A percentile compares a stretch with the other conserved stretches of the same genome.
Evolutionary conservation across 2,329 filamentous ascomycete species (phyloP).

Genomic region (Dactylellina parvicollis): DNA sequence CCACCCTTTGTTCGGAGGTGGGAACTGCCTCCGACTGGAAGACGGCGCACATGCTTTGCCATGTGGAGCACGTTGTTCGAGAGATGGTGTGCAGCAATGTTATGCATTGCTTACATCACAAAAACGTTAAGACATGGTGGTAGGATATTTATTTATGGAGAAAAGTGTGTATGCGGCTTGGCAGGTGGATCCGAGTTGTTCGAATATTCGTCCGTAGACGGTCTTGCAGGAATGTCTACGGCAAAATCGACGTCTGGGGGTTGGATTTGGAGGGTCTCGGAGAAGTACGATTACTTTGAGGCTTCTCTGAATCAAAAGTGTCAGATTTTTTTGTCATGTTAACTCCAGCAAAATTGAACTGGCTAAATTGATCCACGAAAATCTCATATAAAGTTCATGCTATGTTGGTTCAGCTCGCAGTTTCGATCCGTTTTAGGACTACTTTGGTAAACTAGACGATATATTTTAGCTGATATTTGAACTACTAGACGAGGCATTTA

Average conservation of each 20-base stretch:
- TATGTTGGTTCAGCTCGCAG: neutral
- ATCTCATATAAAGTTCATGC: neutral
- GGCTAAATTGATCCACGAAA: neutral
- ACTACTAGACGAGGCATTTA: conserved; percentile 12
- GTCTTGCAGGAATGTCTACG: neutral
- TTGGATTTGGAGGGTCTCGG: too few relatives aligned
- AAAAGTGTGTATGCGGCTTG: conserved; percentile 38
- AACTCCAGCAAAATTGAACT: neutral
- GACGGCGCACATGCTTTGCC: conserved; percentile 29
- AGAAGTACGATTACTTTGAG: too few relatives aligned
- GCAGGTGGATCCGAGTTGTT: conserved; percentile 45
- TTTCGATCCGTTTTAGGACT: neutral
- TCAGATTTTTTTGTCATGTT: neutral
- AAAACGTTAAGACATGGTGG: conserved; percentile 27
- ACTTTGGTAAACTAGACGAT: neutral
- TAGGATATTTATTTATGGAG: neutral
- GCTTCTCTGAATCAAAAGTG: too few relatives aligned
- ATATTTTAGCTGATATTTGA: conserved; percentile 16
- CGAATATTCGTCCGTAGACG: conserved; percentile 9
- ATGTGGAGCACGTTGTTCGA: conserved; percentile 45
- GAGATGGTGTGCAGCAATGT: conserved; percentile 48
- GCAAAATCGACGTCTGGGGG: too few relatives aligned
- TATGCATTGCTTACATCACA: conserved; percentile 48
- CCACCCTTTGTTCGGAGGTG: conserved; percentile 28
- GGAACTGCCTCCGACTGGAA: conserved; percentile 44